Percentiles rank a stretch among this genome's conserved stretches.
phyloP scores from a whole-genome alignment of 2,329 filamentous ascomycete genomes.

The Scortechinia acanthostroma region DNA sequence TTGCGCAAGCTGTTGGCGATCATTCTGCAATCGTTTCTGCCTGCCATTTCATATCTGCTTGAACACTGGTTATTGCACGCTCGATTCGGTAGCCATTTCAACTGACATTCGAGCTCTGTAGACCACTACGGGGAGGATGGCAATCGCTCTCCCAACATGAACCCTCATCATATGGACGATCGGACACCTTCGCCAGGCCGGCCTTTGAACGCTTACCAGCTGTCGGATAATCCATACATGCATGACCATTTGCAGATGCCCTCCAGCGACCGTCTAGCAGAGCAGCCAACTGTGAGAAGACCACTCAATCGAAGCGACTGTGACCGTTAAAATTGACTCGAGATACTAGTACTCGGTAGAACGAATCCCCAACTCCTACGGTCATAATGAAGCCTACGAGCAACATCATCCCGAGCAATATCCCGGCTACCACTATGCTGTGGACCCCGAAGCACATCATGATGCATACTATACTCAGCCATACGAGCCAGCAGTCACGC shows the following conservation, averaged over 20 bases:
- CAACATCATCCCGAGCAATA: constrained; percentile 20
- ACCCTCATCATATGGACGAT: constrained; percentile 32
- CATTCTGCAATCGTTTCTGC: too few species aligned
- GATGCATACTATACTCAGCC: constrained; percentile 80
- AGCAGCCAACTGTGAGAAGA: constrained; percentile 51
- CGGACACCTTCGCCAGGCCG: constrained; percentile 46
- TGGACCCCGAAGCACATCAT: constrained; percentile 80
- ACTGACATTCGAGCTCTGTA: constrained; percentile 10
- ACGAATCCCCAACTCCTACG: constrained; percentile 47
- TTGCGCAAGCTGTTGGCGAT: too few species aligned
- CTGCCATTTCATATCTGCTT: too few species aligned
- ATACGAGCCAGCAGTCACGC: constrained; percentile 64
- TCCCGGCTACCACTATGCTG: constrained; percentile 58
- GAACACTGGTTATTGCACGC: too few species aligned
- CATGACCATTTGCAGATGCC: constrained; percentile 48
- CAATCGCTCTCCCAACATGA: constrained; percentile 20
- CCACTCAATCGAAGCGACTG: background rate
- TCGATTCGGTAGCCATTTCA: too few species aligned
- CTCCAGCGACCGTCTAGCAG: constrained; percentile 44
- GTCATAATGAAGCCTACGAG: constrained; percentile 49
- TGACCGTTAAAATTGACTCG: background rate
- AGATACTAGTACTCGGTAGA: constrained; percentile 51
- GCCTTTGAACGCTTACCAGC: constrained; percentile 44
- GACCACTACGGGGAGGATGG: constrained; percentile 30
- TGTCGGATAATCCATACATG: constrained; percentile 45